Base-by-base conservation (phyloP, 306 rosid species). In the Rosa multiflora region DNA sequence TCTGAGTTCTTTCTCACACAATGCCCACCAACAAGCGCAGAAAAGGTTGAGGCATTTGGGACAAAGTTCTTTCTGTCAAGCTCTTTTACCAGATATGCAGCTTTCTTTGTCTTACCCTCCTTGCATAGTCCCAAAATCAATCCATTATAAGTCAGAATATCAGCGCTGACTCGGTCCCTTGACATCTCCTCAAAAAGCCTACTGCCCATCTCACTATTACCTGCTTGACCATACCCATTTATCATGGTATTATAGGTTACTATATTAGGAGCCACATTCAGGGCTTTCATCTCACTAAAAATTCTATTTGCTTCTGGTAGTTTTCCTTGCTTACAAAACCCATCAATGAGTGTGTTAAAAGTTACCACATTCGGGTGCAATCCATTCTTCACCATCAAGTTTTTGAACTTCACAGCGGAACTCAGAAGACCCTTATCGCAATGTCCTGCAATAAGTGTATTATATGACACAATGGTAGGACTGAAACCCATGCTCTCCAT, bases 81-180 rank as follows among this genome's bases (percentile, higher is more conserved):
- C 75, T 91, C 91, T 80, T 81, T 88, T 74, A 95, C 87, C 74
- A 92, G 63, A 85, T 72, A 82, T 17, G 93, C 97, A 71, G 97
- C 96, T 56, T 92, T 95, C 85, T 85, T 88, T 35, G 99, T 91
- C 80, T 90, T 92, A 42, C 97, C 99, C 69, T 85, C 89, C 84
- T 88, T 95, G 80, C 97, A 95, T n/a, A 88, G 78, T 63, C 97
- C 98, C 84, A 90, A 83, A 82, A 92, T 92, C 92, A 90, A 86
- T 10, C 92, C 91, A 80, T 92, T 94, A 77, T 88, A 90, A 52
- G 95, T 94, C 81, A 92, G 75, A 44, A 92, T 91, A 89, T 89
- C 93, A 62, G 91, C 80, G 74, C 82, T 87, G 75, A 92, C 90
- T 77, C 70, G 78, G 79, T 83, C 76, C 81, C 71, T 88, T 26